Evolutionary conservation across 2,329 filamentous ascomycete species (phyloP).

Genomic region (Amesomyces nigricolor): DNA sequence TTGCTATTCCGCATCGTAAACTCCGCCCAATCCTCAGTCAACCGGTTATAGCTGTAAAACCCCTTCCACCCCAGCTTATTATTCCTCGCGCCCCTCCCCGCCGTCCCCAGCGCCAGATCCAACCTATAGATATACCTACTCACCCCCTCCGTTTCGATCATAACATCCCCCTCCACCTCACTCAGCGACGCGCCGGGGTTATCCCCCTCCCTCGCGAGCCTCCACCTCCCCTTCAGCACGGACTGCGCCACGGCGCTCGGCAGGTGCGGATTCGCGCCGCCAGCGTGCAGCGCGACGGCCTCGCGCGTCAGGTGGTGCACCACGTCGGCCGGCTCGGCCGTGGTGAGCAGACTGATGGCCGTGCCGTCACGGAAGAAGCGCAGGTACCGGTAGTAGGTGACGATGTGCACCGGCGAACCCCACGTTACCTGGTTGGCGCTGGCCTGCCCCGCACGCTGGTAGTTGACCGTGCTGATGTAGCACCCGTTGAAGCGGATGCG

Average conservation of each 20-base stretch:
- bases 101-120: constrained; percentile 65
- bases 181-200: constrained; percentile 28
- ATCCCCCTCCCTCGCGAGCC: constrained; percentile 37
- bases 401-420: constrained; percentile 81
- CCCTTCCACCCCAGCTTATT: constrained; percentile 86
- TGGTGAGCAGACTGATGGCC: constrained; percentile 73
- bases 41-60: constrained; percentile 83
- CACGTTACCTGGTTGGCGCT: constrained; percentile 67
- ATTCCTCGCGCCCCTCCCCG: constrained; percentile 61
- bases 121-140: constrained; percentile 82
- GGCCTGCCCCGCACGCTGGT: constrained; percentile 74
- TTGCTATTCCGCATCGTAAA: constrained; percentile 63
- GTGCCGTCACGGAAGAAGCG: constrained; percentile 91
- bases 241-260: constrained; percentile 58
- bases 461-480: constrained; percentile 97
- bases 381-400: constrained; percentile 96
- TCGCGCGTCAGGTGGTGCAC: constrained; percentile 77
- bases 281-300: constrained; percentile 49
- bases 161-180: constrained; percentile 60
- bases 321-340: constrained; percentile 75
- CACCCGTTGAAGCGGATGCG: constrained; percentile 90
- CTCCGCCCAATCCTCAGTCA: constrained; percentile 86
- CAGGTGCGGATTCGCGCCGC: constrained; percentile 34
- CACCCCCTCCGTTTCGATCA: constrained; percentile 82
- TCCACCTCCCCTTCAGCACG: constrained; percentile 55